These are phyloP conservation scores for Pyrenochaeta sp. DNA, from an alignment of 2,329 filamentous ascomycete species.

Conservation along the genomic window DNA sequence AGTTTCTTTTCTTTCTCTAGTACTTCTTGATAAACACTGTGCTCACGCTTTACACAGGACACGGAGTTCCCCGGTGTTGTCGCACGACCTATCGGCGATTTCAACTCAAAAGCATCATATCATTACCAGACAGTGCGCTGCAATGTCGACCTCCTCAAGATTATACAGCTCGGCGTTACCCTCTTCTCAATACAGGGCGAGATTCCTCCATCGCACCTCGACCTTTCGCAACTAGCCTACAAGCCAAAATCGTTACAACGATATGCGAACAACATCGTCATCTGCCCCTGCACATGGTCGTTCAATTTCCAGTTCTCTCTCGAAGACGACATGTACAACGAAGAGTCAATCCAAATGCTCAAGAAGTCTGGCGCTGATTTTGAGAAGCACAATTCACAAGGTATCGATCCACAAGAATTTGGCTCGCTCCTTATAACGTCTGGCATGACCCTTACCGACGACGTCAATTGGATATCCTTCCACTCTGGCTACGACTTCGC, in stretches of 20 bases:
- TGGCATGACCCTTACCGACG: constrained; percentile 84
- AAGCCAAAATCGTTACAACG: constrained; percentile 56
- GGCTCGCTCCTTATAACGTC: constrained; percentile 90
- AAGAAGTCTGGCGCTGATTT: constrained; percentile 95
- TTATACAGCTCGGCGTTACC: constrained; percentile 95
- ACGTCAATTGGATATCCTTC: constrained; percentile 96
- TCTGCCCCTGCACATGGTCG: constrained; percentile 91
- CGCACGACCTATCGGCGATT: constrained; percentile 91
- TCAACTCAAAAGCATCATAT: constrained; percentile 94
- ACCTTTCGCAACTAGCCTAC: constrained; percentile 53
- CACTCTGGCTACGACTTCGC: constrained; percentile 99
- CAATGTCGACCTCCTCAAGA: constrained; percentile 96
- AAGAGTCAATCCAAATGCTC: constrained; percentile 91
- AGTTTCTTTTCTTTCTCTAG: constrained; percentile 13
- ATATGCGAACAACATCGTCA: constrained; percentile 62
- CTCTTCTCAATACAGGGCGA: constrained; percentile 92
- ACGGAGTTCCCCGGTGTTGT: constrained; percentile 99
- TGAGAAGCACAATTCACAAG: constrained; percentile 79
- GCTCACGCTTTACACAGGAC: constrained; percentile 66
- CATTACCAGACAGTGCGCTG: constrained; percentile 98
- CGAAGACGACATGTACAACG: constrained; percentile 96
- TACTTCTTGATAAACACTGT: not conserved
- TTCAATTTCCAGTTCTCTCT: constrained; percentile 99
- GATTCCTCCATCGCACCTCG: constrained; percentile 75
- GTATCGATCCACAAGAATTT: constrained; percentile 90